Evolutionary conservation across 1,139 yeast species (phyloP).

Genomic region (Nakaseomyces sp.): DNA sequence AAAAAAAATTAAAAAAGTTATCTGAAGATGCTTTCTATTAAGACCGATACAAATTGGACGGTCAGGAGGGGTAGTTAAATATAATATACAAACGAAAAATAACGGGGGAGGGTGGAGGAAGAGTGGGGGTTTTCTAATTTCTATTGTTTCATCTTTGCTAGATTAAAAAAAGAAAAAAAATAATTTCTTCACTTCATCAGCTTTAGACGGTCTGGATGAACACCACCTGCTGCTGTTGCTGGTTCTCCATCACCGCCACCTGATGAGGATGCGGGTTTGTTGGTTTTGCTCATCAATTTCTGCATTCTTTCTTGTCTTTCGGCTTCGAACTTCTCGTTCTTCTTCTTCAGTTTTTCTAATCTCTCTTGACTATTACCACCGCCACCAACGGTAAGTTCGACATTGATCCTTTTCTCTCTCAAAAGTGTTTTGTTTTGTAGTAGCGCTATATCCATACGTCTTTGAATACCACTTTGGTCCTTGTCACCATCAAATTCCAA

Average conservation of each 20-base stretch:
- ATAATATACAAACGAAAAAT: no score
- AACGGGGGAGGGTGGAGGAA: no score
- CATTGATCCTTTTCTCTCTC: constrained; percentile 71
- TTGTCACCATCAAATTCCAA: constrained; percentile 64
- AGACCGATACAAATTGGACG: no score
- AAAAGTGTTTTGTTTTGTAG: constrained; percentile 69
- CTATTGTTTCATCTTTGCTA: no score
- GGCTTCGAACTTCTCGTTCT: constrained; percentile 62
- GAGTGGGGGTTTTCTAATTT: no score
- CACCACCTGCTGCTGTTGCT: constrained; percentile 11
- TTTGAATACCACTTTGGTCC: constrained; percentile 51
- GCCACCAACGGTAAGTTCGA: constrained; percentile 95
- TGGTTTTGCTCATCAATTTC: constrained; percentile 23
- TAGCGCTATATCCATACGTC: constrained; percentile 73
- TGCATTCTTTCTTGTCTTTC: constrained; percentile 50
- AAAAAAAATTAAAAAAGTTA: no score
- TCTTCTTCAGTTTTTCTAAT: constrained; percentile 60
- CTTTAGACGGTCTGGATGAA: constrained; percentile 31
- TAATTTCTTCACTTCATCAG: constrained; percentile 20
- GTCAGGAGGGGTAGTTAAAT: no score
- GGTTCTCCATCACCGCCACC: constrained; percentile 3
- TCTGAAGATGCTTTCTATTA: no score
- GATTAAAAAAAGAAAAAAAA: no score
- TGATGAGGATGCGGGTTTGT: constrained; percentile 7
- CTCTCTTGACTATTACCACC: constrained; percentile 83